phyloP scores from a whole-genome alignment of 345 rosid genomes.

The Salix arbutifolia region DNA sequence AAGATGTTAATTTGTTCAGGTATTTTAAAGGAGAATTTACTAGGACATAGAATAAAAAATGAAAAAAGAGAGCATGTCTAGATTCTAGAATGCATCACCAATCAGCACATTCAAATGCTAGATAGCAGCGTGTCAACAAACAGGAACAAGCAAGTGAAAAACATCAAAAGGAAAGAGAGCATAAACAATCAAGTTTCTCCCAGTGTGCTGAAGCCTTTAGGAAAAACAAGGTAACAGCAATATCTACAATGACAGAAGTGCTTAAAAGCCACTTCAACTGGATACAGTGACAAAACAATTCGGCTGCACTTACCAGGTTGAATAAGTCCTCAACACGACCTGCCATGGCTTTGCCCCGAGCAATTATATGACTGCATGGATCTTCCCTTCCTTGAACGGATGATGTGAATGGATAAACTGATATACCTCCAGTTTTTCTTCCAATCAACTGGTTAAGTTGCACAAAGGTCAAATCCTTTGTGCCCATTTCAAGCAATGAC shows the following conservation, averaged over 20 bases:
- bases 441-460: slow-evolving; percentile 98
- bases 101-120: not conserved
- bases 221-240: not conserved
- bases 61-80: not conserved
- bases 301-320: slow-evolving; percentile 54
- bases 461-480: slow-evolving; percentile 82
- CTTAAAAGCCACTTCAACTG: slow-evolving; percentile 2
- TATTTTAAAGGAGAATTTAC: not conserved
- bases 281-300: not conserved
- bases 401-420: slow-evolving; percentile 88
- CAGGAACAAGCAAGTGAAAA: not conserved
- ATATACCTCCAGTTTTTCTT: slow-evolving; percentile 97
- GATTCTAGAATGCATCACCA: not conserved
- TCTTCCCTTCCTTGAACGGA: slow-evolving; percentile 69
- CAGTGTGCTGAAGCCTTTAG: not conserved
- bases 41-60: not conserved
- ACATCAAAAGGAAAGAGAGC: not conserved
- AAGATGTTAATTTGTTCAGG: not conserved
- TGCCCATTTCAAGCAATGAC: slow-evolving; percentile 96
- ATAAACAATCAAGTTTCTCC: not conserved
- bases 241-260: slow-evolving; percentile 5
- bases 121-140: not conserved
- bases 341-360: slow-evolving; percentile 96
- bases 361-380: slow-evolving; percentile 76
- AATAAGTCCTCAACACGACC: slow-evolving; percentile 85